Percentiles rank a stretch among this genome's conserved stretches.
Conservation (phyloP, 2,329 filamentous ascomycete species). For the Zasmidium angulare region DNA sequence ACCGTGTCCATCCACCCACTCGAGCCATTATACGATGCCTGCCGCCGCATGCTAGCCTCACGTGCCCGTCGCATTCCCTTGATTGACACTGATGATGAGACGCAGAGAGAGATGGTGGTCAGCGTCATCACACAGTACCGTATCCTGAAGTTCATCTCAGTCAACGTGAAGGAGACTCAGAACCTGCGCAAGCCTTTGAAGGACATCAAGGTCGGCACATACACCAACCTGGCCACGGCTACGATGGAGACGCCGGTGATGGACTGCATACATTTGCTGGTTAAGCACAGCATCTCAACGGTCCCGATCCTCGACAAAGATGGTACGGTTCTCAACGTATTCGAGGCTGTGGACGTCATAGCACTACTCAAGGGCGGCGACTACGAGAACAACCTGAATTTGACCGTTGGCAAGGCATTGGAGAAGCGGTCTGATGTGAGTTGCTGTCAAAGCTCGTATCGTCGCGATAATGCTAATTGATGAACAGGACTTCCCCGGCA, state of each 20-base stretch:
- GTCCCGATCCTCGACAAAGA: slow-evolving; percentile 86
- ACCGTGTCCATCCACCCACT: slow-evolving; percentile 94
- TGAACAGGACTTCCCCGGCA: slow-evolving; percentile 84
- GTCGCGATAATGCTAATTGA: background rate
- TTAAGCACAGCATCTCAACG: slow-evolving; percentile 89
- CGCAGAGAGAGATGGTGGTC: slow-evolving; percentile 85
- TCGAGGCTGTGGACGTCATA: slow-evolving; percentile 97
- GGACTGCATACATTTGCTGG: slow-evolving; percentile 90
- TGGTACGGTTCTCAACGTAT: slow-evolving; percentile 84
- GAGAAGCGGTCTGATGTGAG: slow-evolving; percentile 75
- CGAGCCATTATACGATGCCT: slow-evolving; percentile 89
- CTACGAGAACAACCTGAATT: slow-evolving; percentile 79
- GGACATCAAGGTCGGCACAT: slow-evolving; percentile 83
- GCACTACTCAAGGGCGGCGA: slow-evolving; percentile 89
- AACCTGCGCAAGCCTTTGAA: slow-evolving; percentile 82
- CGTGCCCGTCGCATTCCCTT: slow-evolving; percentile 90
- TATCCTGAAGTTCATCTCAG: slow-evolving; percentile 96
- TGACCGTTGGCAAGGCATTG: slow-evolving; percentile 84
- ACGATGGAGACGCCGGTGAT: slow-evolving; percentile 89
- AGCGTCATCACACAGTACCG: slow-evolving; percentile 98
- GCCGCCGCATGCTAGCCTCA: slow-evolving; percentile 88
- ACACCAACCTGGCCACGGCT: slow-evolving; percentile 75
- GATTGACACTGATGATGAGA: slow-evolving; percentile 92
- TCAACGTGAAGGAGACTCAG: slow-evolving; percentile 88
- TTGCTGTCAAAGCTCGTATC: slow-evolving; percentile 8